Evolutionary conservation across 2,329 filamentous ascomycete genomes (phyloP).

Genomic region (Dryadomyces sulphureus): DNA sequence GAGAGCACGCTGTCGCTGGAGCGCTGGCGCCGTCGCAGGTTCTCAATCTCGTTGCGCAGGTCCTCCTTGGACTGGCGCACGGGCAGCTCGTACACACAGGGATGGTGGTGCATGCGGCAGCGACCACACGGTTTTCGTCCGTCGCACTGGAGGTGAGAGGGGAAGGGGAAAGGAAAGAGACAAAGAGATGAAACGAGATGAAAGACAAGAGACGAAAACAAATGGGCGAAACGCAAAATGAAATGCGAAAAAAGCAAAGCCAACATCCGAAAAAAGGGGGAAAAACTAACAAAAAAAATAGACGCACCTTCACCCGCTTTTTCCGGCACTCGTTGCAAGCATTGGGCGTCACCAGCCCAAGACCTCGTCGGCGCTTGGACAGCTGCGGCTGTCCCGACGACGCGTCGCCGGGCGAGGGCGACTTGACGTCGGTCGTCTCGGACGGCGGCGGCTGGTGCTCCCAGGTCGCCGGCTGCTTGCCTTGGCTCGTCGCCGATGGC

Average conservation of each 20-base stretch:
- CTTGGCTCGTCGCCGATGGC: background rate
- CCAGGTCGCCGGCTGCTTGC: background rate
- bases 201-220: no score
- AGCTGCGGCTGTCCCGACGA: background rate
- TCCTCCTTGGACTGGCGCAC: slow-evolving; percentile 50
- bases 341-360: slow-evolving; percentile 43
- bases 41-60: slow-evolving; percentile 44
- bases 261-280: no score
- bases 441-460: background rate
- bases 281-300: no score
- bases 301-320: slow-evolving; percentile 42
- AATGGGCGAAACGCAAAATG: no score
- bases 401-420: background rate
- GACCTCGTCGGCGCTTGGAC: slow-evolving; percentile 34
- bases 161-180: background rate
- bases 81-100: slow-evolving; percentile 47
- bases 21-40: slow-evolving; percentile 36
- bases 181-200: no score
- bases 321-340: slow-evolving; percentile 47
- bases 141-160: slow-evolving; percentile 32
- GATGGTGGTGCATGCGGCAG: slow-evolving; percentile 37
- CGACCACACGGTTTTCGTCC: slow-evolving; percentile 40
- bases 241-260: no score
- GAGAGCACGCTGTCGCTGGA: slow-evolving; percentile 40
- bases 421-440: no score